A percentile compares a stretch with the other conserved stretches of the same genome.
phyloP scores from a whole-genome alignment of 2,329 filamentous ascomycete species.

The Sclerotinia sclerotiorum region DNA sequence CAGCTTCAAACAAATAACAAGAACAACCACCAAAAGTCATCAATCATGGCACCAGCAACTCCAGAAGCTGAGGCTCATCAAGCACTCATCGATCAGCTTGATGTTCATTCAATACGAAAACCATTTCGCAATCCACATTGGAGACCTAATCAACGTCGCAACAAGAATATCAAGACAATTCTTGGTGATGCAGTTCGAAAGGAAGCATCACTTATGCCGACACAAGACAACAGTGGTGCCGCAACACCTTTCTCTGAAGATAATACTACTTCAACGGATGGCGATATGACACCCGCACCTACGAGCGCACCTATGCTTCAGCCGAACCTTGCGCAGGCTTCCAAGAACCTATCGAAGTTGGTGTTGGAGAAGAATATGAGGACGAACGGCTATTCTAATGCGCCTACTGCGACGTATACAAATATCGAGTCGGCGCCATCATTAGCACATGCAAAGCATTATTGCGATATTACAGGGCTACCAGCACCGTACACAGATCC shows the following conservation, averaged over 20 bases:
- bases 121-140: slow-evolving; percentile 87
- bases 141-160: slow-evolving; percentile 91
- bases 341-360: slow-evolving; percentile 79
- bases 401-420: slow-evolving; percentile 80
- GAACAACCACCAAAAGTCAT: slow-evolving; percentile 10
- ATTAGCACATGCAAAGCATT: slow-evolving; percentile 78
- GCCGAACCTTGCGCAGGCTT: slow-evolving; percentile 84
- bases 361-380: slow-evolving; percentile 80
- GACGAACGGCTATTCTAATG: slow-evolving; percentile 44
- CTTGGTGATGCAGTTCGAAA: slow-evolving; percentile 83
- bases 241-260: slow-evolving; percentile 63
- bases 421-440: slow-evolving; percentile 96
- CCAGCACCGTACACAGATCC: slow-evolving; percentile 91
- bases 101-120: slow-evolving; percentile 83
- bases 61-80: slow-evolving; percentile 66
- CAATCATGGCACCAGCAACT: slow-evolving; percentile 37
- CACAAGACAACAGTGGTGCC: slow-evolving; percentile 75
- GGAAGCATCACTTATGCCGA: slow-evolving; percentile 85
- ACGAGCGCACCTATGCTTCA: slow-evolving; percentile 45
- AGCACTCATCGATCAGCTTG: slow-evolving; percentile 83
- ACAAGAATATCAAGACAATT: slow-evolving; percentile 98
- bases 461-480: slow-evolving; percentile 94
- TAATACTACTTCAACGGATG: slow-evolving; percentile 53
- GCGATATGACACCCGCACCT: slow-evolving; percentile 46
- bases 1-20: slow-evolving; percentile 14